Evolutionary conservation across 2,329 filamentous ascomycete species (phyloP), one percentile per base, ranked within the genome.

Genomic region (Venturiaceae sp.): DNA sequence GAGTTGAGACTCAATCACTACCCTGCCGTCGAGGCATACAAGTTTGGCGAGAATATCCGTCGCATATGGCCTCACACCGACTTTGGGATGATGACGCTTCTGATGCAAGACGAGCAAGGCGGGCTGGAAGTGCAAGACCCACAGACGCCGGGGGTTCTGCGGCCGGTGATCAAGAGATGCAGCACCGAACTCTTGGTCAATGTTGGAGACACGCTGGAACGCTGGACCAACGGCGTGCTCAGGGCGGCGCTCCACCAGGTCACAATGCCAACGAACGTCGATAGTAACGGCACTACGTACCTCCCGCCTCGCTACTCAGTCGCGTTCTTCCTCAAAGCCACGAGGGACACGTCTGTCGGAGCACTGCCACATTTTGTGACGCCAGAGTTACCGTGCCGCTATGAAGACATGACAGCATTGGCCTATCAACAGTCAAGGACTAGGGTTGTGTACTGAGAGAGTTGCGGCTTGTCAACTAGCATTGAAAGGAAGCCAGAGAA

Each of bases 161-260:
- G 53, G 50, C 1, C 33, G 26, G 11, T 34, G 50, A 2, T 55
- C 39, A 8, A 55, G 60, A 1, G n/a, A n/a, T n/a, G n/a, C n/a
- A n/a, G n/a, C n/a, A n/a, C n/a, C n/a, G 67, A 66, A 26, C 67
- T 77, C 6, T 66, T 75, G 28, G 65, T 77, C 54, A 75, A 75
- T 62, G 70, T 74, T 14, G 67, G 71, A 5, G 74, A 77, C 54
- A 73, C 66, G 0, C 60, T 77, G 2, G 67, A 75, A 63, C 68
- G 73, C 0, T 64, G 69, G 64, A 74, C 73, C 1, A 74, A 74
- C 32, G 66, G 69, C 14, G 64, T 59, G 0, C 63, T 76, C 54
- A 64, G 60, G n/a, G 67, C 71, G 0, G 69, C 68, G 0, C 62
- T 69, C 7, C 73, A 76, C 55, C 67, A 66, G 3, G 72, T 76